These are phyloP conservation scores for Scheffersomyces lignicola DNA, from an alignment of 1,139 yeast genomes.

Conservation along the genomic window DNA sequence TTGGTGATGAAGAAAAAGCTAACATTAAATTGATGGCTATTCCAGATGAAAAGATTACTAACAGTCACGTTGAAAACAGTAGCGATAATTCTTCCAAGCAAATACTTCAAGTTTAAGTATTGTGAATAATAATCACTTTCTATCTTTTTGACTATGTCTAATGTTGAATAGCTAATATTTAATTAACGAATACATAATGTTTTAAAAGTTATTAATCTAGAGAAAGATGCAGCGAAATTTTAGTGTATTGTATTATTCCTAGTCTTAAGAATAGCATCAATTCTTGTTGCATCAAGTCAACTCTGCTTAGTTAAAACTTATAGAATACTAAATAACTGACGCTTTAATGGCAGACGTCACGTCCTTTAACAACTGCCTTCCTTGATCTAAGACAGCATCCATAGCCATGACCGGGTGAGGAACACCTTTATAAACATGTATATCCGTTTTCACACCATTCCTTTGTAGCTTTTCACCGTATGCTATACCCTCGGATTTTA, in stretches of 20 bases:
- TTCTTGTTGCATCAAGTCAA: neutral
- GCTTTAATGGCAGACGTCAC: slow-evolving; percentile 27
- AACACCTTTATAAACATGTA: slow-evolving; percentile 40
- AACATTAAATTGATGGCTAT: neutral
- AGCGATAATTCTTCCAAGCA: slow-evolving; percentile 4
- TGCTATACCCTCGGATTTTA: slow-evolving; percentile 45
- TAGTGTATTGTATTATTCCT: no score
- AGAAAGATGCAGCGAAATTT: no score
- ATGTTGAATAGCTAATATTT: neutral
- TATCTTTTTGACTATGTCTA: slow-evolving; percentile 1
- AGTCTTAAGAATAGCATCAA: no score
- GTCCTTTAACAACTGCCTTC: slow-evolving; percentile 34
- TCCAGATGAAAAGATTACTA: neutral
- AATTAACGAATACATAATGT: neutral
- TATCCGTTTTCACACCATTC: slow-evolving; percentile 36
- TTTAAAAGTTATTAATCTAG: neutral
- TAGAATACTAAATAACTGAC: slow-evolving; percentile 6
- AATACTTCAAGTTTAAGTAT: slow-evolving; percentile 1
- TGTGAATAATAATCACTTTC: no score
- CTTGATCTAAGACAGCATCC: slow-evolving; percentile 43
- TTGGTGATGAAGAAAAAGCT: slow-evolving; percentile 34
- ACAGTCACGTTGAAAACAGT: neutral
- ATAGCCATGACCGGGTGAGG: slow-evolving; percentile 53
- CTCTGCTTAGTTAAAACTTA: neutral
- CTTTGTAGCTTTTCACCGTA: slow-evolving; percentile 39